A percentile compares a stretch with the other conserved stretches of the same genome.
Conservation (phyloP, 768 basidiomycete genomes). For the Agaricus blazei region DNA sequence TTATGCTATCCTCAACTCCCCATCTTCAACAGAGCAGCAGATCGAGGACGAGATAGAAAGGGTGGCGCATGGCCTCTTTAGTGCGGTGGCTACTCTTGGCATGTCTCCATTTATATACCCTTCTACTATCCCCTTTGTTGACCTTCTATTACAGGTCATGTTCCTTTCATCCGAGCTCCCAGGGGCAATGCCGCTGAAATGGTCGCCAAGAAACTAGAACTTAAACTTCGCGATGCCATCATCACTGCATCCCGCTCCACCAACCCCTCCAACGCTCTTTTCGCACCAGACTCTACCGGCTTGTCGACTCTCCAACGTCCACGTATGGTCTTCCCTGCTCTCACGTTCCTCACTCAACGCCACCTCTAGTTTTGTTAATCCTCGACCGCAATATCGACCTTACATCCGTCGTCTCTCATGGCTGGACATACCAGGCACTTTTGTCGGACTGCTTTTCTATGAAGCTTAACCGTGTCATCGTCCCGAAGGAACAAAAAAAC, state of each 20-base stretch:
- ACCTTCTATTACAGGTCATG: constrained; percentile 52
- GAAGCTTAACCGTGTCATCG: constrained; percentile 91
- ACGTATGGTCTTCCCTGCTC: constrained; percentile 39
- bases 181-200: constrained; percentile 97
- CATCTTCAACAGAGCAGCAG: constrained; percentile 81
- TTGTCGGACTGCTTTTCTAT: constrained; percentile 97
- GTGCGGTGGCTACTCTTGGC: constrained; percentile 87
- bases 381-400: constrained; percentile 94
- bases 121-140: background rate
- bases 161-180: constrained; percentile 93
- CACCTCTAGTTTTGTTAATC: constrained; percentile 73
- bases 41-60: constrained; percentile 94
- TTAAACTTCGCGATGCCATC: constrained; percentile 83
- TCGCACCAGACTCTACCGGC: constrained; percentile 76
- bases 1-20: constrained; percentile 88
- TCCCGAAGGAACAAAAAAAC: constrained; percentile 67
- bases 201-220: constrained; percentile 95
- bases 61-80: constrained; percentile 85
- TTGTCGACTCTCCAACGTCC: constrained; percentile 86
- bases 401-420: constrained; percentile 89
- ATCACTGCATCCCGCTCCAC: constrained; percentile 64
- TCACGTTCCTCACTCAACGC: background rate
- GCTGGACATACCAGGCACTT: constrained; percentile 98
- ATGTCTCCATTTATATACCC: constrained; percentile 15
- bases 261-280: constrained; percentile 51